Evolutionary conservation across 108 stramenopile species (phyloP).

Genomic region (Discostella stelligeroides): DNA sequence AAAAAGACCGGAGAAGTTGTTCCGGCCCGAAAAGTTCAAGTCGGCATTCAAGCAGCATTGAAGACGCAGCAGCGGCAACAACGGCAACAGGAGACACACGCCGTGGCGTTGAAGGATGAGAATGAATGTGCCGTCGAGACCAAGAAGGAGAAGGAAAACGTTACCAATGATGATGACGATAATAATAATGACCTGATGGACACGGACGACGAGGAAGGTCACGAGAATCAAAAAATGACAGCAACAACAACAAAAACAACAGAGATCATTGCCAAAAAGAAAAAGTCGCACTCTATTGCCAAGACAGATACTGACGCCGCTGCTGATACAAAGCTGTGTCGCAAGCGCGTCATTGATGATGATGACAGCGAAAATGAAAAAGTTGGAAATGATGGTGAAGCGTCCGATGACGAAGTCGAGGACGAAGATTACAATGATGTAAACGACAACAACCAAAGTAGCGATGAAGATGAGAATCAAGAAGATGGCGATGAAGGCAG

Average conservation of each 20-base stretch:
- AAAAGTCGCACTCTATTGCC: neutral
- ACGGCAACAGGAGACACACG: neutral
- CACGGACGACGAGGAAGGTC: constrained; percentile 36
- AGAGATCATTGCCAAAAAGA: constrained; percentile 2
- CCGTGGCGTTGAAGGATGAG: constrained; percentile 27
- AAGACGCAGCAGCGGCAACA: neutral
- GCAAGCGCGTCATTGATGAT: constrained; percentile 37
- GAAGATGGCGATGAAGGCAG: constrained; percentile 7
- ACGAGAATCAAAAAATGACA: neutral
- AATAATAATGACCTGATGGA: constrained; percentile 20
- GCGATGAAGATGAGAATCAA: constrained; percentile 36
- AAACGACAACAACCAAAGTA: constrained; percentile 4
- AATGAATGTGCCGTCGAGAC: constrained; percentile 32
- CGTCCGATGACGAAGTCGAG: constrained; percentile 19
- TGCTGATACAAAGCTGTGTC: neutral
- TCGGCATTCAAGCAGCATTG: constrained; percentile 10
- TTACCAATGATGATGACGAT: constrained; percentile 4
- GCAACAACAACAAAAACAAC: neutral
- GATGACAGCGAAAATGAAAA: constrained; percentile 16
- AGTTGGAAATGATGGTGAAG: constrained; percentile 10
- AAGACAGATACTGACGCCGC: neutral
- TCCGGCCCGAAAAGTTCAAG: constrained; percentile 12
- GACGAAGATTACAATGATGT: constrained; percentile 41
- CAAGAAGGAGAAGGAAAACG: neutral
- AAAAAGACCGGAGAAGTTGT: no score